Base-by-base conservation (phyloP, 148 eudicot species). In the Rhododendron kiyosumense region DNA sequence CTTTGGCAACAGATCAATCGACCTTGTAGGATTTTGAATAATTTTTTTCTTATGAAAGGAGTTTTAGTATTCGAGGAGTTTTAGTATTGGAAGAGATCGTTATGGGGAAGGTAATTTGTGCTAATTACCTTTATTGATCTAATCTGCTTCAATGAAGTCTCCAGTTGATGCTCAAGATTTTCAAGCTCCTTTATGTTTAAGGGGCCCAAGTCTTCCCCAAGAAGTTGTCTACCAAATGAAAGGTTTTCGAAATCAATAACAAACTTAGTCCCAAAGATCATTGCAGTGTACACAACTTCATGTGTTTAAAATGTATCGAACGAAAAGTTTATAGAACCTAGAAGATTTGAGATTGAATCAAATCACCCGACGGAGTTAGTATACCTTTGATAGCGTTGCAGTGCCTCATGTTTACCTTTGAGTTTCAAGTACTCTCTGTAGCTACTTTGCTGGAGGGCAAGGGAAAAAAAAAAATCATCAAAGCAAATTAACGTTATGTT, bases 301-400 rank as follows among this genome's bases (percentile, higher is more conserved):
- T 48, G 57, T 20, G 32, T 30, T 20, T 71, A 15, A 13, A 14
- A 30, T 30, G 28, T 1, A 32, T 36, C 34, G 38, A 48, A 61
- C 1, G 26, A 41, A 24, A 34, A 11, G 36, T 36, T 12, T 13
- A 11, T 34, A 51, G 4, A 57, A 75, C 14, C 18, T 26, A 24
- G 2, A 38, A 57, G 48, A n/a, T n/a, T n/a, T n/a, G n/a, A n/a
- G n/a, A 6, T n/a, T 57, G 63, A 61, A 22, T 46, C 18, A n/a
- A 59, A 12, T 0, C 74, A 26, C 5, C 5, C 15, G 6, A 26
- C 13, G 67, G 49, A 79, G 3, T 28, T 24, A 57, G 65, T 48
- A 18, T 92, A 93, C 99, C 98, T 96, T 65, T 96, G 99, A 52
- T 94, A 87, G 82, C 88, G 91, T 83, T 96, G 99, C 48, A 96